Percentiles rank a stretch among this genome's conserved stretches.
Conservation (phyloP, 2,329 filamentous ascomycete species). For the Colletotrichum somersetense region DNA sequence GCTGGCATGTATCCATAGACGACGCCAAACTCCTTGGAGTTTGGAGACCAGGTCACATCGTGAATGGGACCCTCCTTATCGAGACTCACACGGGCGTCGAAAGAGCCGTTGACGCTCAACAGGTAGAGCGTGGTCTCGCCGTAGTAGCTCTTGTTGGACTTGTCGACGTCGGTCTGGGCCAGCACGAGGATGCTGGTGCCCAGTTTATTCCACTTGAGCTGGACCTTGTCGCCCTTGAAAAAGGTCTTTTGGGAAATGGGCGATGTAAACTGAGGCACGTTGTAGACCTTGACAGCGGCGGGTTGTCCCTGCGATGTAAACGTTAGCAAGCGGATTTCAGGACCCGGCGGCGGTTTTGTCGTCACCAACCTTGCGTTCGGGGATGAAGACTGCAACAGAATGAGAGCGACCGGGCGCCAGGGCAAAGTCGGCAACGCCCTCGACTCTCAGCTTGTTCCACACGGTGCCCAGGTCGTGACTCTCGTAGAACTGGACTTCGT, state of each 20-base stretch:
- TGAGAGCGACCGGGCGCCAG: slow-evolving; percentile 90
- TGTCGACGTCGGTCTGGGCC: slow-evolving; percentile 97
- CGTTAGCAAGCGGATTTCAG: slow-evolving; percentile 31
- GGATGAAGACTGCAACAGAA: slow-evolving; percentile 93
- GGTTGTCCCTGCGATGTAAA: slow-evolving; percentile 80
- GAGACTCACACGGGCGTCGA: slow-evolving; percentile 90
- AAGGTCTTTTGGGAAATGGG: slow-evolving; percentile 98
- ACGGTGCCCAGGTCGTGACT: slow-evolving; percentile 86
- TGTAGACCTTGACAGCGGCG: slow-evolving; percentile 92
- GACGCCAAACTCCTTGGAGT: slow-evolving; percentile 97
- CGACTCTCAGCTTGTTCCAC: slow-evolving; percentile 95
- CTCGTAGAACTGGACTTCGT: slow-evolving; percentile 97
- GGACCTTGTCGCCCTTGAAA: slow-evolving; percentile 99
- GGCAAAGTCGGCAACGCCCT: slow-evolving; percentile 91
- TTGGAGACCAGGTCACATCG: slow-evolving; percentile 98
- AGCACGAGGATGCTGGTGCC: slow-evolving; percentile 94
- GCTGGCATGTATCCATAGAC: slow-evolving; percentile 99
- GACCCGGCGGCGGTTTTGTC: background rate
- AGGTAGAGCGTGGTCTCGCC: slow-evolving; percentile 98
- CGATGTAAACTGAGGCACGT: slow-evolving; percentile 85
- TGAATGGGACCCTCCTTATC: slow-evolving; percentile 99
- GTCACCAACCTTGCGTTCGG: slow-evolving; percentile 85
- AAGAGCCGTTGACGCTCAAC: slow-evolving; percentile 88
- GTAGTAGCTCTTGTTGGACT: slow-evolving; percentile 99
- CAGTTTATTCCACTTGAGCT: slow-evolving; percentile 96